Conservation (phyloP, 1,284 basidiomycete species). For the Pyrrhoderma lamaoense region DNA sequence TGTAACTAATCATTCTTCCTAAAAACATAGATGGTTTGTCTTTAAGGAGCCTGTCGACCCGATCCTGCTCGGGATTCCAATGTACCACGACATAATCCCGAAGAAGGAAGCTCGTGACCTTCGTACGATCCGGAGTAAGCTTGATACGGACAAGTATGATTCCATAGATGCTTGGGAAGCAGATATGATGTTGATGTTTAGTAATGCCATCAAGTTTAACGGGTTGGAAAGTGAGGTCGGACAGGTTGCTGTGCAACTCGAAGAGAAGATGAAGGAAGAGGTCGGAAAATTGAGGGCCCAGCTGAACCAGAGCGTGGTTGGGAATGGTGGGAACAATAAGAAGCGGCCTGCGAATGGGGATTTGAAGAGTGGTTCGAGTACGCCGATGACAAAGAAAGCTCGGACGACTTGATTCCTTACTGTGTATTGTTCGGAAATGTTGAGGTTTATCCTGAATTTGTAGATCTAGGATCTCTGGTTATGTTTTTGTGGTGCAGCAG, state of each 20-base stretch:
- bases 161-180: constrained; percentile 69
- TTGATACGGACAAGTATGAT: constrained; percentile 81
- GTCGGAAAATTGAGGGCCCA: constrained; percentile 1
- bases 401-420: too few species aligned
- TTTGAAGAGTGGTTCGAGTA: too few species aligned
- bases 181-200: constrained; percentile 79
- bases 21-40: constrained; percentile 55
- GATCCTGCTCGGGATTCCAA: constrained; percentile 68
- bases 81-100: constrained; percentile 77
- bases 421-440: too few species aligned
- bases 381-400: too few species aligned
- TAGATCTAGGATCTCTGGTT: too few species aligned
- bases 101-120: constrained; percentile 86
- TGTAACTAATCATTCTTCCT: constrained; percentile 12
- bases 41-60: constrained; percentile 87
- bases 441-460: too few species aligned
- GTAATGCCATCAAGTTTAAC: constrained; percentile 84
- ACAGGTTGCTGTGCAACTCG: constrained; percentile 33
- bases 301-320: neutral
- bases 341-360: constrained; percentile 13
- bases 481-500: too few species aligned
- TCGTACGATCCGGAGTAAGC: constrained; percentile 71
- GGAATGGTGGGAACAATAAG: too few species aligned
- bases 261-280: constrained; percentile 11
- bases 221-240: constrained; percentile 73